Evolutionary conservation across 345 rosid genomes (phyloP).

Genomic region (Populus pruinosa): DNA sequence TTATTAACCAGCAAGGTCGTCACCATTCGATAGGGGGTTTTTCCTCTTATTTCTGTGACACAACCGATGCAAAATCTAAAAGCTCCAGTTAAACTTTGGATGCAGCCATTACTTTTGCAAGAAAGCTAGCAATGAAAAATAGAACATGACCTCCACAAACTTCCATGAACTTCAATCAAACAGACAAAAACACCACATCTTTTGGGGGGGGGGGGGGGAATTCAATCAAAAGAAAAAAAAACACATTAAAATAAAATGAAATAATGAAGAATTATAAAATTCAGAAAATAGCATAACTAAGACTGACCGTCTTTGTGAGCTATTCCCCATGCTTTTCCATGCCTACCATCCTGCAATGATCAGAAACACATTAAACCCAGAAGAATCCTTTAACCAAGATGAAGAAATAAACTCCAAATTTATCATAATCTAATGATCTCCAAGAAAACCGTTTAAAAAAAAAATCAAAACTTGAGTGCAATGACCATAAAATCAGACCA

Average conservation of each 20-base stretch:
- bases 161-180: not conserved
- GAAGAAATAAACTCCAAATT: not conserved
- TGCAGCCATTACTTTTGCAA: not conserved
- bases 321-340: conserved; percentile 97
- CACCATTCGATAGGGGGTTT: not conserved
- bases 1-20: not conserved
- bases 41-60: not conserved
- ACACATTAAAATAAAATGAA: not conserved
- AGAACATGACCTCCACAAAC: not conserved
- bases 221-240: not conserved
- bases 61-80: too few species aligned
- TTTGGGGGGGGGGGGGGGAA: not conserved
- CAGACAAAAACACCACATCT: not conserved
- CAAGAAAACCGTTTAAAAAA: not conserved
- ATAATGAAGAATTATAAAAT: not conserved
- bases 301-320: conserved; percentile 84
- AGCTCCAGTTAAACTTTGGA: not conserved
- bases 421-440: not conserved
- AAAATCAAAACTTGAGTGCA: not conserved
- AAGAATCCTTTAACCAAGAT: not conserved
- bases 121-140: not conserved
- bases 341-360: conserved; percentile 76
- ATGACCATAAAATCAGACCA: not conserved
- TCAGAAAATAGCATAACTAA: not conserved
- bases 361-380: conserved; percentile 13